Base-by-base conservation (phyloP, 2,329 filamentous ascomycete genomes). In the Fusarium redolens region DNA sequence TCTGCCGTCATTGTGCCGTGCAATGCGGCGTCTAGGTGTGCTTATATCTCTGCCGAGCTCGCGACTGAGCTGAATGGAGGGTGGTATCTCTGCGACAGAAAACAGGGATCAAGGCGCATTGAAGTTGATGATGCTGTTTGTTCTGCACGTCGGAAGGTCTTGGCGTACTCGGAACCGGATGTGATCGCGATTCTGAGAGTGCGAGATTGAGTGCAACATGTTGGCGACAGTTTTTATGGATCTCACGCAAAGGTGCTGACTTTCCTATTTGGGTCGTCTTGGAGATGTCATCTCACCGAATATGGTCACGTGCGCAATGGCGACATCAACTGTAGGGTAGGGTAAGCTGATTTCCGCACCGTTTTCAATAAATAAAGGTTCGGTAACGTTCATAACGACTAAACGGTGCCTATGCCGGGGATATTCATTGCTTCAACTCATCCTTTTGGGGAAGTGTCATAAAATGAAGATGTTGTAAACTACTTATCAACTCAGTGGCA, bases 211-310 rank as follows among this genome's bases (percentile, higher is more conserved):
- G 41, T 25, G 33, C n/a, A 33, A 30, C 38, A 65, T 69, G 14
- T 41, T 69, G 5, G 50, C 52, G 30, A 69, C 54, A 40, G 43
- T 28, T 69, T 71, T 71, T 68, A 62, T 71, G 70, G 70, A 68
- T 64, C 56, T 71, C 40, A 31, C 30, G 6, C 31, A 38, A 59
- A 44, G 20, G 38, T 57, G 35, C 43, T 31, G 31, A 64, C 63
- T 58, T 74, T 40, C 71, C 71, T 47, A 37, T 64, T 72, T 56
- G 15, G 55, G 71, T 33, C 20, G 28, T 40, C 43, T 7, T 41
- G 38, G 5, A 43, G 35, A 54, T n/a, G 43, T 38, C 37, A 50
- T 55, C 40, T 47, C 17, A 10, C 1, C 2, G 5, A 13, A 2
- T 7, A 2, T 4, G 18, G 28, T 69, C 66, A 69, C 66, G 66